Evolutionary conservation across 2,329 filamentous ascomycete genomes (phyloP).

Genomic region (Cercospora zeae-maydis): DNA sequence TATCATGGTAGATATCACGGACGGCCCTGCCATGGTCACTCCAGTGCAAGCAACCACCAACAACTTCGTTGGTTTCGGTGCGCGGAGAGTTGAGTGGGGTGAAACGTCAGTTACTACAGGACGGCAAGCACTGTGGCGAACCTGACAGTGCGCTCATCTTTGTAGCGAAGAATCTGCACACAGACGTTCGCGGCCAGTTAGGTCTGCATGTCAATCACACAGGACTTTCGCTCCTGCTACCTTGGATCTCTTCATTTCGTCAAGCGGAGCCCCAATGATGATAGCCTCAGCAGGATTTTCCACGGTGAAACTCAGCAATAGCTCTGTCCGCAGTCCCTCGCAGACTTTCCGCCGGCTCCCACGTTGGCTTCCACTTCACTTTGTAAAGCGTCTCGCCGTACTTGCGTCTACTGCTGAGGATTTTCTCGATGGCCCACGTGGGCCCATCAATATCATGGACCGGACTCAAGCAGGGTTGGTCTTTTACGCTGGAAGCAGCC

Average conservation of each 20-base stretch:
- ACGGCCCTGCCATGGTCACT: not conserved
- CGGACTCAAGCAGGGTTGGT: slow-evolving; percentile 1
- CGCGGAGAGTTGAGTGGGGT: not conserved
- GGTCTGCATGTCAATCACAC: not conserved
- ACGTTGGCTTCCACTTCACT: not conserved
- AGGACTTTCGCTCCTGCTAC: slow-evolving; percentile 3
- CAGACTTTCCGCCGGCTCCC: slow-evolving; percentile 4
- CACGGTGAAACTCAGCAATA: too few relatives aligned
- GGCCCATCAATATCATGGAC: not conserved
- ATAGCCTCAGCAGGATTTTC: not conserved
- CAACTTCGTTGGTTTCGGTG: not conserved
- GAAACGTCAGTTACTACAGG: not conserved
- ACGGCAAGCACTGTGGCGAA: not conserved
- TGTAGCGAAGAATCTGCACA: not conserved
- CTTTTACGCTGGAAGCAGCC: not conserved
- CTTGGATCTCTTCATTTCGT: not conserved
- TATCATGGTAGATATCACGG: not conserved
- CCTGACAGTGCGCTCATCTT: slow-evolving; percentile 2
- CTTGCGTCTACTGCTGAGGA: not conserved
- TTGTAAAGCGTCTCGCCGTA: not conserved
- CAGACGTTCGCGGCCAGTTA: not conserved
- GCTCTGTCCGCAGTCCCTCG: slow-evolving; percentile 3
- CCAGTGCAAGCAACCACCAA: not conserved
- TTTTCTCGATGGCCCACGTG: slow-evolving; percentile 1
- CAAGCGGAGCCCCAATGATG: not conserved